phyloP scores from a whole-genome alignment of 257 asterid genomes.

The Solanum pinnatisectum region DNA sequence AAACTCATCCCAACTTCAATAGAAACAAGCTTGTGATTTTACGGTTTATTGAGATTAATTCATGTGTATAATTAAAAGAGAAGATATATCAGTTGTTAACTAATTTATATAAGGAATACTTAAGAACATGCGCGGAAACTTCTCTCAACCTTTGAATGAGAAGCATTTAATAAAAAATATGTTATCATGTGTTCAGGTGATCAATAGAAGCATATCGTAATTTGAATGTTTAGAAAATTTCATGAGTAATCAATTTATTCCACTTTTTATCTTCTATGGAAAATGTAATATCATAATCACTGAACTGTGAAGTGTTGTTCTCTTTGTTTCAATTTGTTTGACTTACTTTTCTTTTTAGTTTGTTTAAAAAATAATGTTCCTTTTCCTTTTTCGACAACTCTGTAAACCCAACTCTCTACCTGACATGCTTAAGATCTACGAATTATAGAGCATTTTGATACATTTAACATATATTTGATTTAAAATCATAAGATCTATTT shows the following conservation, averaged over 20 bases:
- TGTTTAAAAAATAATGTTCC: too few species aligned
- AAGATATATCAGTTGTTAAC: background rate
- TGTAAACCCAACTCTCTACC: too few species aligned
- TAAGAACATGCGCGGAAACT: fast-evolving
- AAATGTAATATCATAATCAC: background rate
- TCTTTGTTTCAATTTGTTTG: background rate
- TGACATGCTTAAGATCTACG: too few species aligned
- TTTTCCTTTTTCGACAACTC: too few species aligned
- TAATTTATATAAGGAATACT: background rate
- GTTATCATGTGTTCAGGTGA: background rate
- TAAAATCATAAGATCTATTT: too few species aligned
- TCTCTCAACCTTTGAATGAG: fast-evolving
- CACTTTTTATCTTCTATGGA: fast-evolving
- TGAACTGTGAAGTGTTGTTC: background rate
- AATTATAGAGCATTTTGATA: too few species aligned
- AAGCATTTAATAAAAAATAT: background rate
- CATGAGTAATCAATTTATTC: background rate
- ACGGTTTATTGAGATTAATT: background rate
- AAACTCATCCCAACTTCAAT: background rate
- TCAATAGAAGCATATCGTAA: background rate
- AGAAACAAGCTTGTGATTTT: background rate
- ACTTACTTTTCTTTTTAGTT: background rate
- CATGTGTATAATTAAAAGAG: background rate
- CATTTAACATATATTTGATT: too few species aligned
- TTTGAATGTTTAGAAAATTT: background rate